Conservation (phyloP, 2,329 filamentous ascomycete genomes). For the Cercospora sesami region DNA sequence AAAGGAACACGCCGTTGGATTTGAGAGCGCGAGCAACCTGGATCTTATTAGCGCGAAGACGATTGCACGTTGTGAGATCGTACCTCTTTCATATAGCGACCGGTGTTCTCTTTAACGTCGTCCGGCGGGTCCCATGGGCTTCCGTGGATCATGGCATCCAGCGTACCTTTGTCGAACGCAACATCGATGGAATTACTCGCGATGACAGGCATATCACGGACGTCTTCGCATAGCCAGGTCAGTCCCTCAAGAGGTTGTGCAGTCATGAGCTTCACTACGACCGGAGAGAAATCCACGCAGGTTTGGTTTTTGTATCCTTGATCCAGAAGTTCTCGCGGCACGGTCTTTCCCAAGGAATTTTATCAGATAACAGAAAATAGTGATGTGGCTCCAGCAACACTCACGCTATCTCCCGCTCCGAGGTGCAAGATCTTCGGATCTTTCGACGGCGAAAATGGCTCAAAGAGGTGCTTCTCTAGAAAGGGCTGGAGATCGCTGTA, state of each 20-base stretch:
- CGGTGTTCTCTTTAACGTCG: slow-evolving; percentile 34
- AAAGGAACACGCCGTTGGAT: slow-evolving; percentile 35
- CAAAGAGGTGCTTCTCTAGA: slow-evolving; percentile 48
- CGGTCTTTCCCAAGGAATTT: slow-evolving; percentile 43
- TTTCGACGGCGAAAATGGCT: slow-evolving; percentile 33
- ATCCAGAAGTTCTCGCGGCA: slow-evolving; percentile 51
- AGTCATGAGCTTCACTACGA: slow-evolving; percentile 57
- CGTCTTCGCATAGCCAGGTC: slow-evolving; percentile 54
- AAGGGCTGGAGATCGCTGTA: slow-evolving; percentile 53
- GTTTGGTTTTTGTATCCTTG: slow-evolving; percentile 54
- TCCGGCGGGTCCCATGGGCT: slow-evolving; percentile 36
- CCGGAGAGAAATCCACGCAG: slow-evolving; percentile 58
- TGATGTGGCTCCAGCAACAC: neutral
- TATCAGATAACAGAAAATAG: neutral
- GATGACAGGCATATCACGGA: slow-evolving; percentile 52
- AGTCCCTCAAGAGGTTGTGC: slow-evolving; percentile 48
- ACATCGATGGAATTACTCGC: slow-evolving; percentile 51
- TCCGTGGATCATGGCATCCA: slow-evolving; percentile 40
- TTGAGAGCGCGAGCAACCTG: slow-evolving; percentile 36
- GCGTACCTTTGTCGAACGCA: slow-evolving; percentile 49
- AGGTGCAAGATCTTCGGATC: slow-evolving; percentile 55
- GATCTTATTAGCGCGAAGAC: neutral
- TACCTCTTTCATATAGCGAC: slow-evolving; percentile 31
- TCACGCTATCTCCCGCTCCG: slow-evolving; percentile 59
- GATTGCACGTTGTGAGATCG: neutral